phyloP scores from a whole-genome alignment of 1,139 yeast species.

The Suhomyces bolitotheri region DNA sequence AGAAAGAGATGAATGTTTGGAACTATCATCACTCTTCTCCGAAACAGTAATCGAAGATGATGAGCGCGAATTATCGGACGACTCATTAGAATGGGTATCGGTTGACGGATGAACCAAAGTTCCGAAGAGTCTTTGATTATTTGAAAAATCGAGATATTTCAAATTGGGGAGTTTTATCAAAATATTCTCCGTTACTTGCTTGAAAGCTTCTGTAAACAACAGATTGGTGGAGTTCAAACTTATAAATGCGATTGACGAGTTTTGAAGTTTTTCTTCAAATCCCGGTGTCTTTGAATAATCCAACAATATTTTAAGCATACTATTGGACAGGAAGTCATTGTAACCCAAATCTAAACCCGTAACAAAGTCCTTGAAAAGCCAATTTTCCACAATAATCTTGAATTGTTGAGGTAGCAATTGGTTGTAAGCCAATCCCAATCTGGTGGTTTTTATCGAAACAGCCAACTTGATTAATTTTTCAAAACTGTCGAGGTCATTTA shows the following conservation, averaged over 20 bases:
- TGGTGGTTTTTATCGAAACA: conserved; percentile 49
- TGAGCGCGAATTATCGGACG: background rate
- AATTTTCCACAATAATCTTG: conserved; percentile 44
- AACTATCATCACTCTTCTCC: background rate
- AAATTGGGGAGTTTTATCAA: conserved; percentile 50
- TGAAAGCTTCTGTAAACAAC: conserved; percentile 32
- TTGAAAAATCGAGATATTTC: conserved; percentile 66
- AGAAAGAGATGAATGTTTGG: background rate
- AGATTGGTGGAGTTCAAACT: conserved; percentile 56
- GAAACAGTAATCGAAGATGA: background rate
- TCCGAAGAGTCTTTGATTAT: conserved; percentile 60
- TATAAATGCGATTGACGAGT: conserved; percentile 38
- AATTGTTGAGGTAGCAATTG: conserved; percentile 54
- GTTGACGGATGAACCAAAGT: conserved; percentile 8
- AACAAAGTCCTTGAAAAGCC: conserved; percentile 39
- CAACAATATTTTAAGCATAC: conserved; percentile 28
- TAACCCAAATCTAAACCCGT: conserved; percentile 71
- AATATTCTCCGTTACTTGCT: conserved; percentile 33
- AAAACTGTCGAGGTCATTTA: conserved; percentile 54
- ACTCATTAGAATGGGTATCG: background rate
- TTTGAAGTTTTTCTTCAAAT: conserved; percentile 22
- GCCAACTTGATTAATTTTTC: conserved; percentile 58
- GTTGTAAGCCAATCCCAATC: conserved; percentile 71
- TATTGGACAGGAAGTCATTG: conserved; percentile 55
- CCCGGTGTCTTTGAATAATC: conserved; percentile 23